Conservation (phyloP, 805 yeast species). For the Ogataea siamensis region DNA sequence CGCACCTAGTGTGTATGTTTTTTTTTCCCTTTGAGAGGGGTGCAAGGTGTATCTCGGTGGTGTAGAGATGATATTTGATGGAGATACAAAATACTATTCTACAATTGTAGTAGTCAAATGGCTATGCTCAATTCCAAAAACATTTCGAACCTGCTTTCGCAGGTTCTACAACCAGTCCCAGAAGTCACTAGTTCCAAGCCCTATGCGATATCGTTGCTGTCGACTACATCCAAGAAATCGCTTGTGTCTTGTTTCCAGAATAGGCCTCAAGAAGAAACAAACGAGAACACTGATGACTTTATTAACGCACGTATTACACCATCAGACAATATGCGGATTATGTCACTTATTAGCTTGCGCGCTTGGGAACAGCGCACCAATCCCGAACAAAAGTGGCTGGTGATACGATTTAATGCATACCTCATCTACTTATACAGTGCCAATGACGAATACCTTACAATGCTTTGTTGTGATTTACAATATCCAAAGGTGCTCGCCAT, state of each 20-base stretch:
- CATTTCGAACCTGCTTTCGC: slow-evolving; percentile 28
- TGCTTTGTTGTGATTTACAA: slow-evolving; percentile 28
- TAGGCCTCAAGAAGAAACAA: slow-evolving; percentile 1
- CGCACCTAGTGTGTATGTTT: slow-evolving; percentile 10
- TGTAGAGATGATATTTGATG: no score
- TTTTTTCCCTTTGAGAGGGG: slow-evolving; percentile 11
- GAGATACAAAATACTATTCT: no score
- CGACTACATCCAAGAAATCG: slow-evolving; percentile 29
- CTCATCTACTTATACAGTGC: slow-evolving; percentile 24
- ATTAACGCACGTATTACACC: slow-evolving; percentile 32
- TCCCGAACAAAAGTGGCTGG: slow-evolving; percentile 24
- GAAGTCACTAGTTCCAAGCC: slow-evolving; percentile 28
- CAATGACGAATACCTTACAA: slow-evolving; percentile 24
- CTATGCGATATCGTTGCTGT: slow-evolving; percentile 31
- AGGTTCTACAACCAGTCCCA: slow-evolving; percentile 28
- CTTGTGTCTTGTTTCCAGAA: slow-evolving; percentile 30
- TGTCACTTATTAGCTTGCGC: slow-evolving; percentile 29
- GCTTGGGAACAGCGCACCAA: slow-evolving; percentile 26
- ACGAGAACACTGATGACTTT: slow-evolving; percentile 23
- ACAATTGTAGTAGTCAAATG: not conserved
- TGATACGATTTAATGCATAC: slow-evolving; percentile 26
- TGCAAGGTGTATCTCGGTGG: slow-evolving; percentile 4
- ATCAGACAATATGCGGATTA: slow-evolving; percentile 31
- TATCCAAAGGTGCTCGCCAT: slow-evolving; percentile 34
- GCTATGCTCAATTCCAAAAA: slow-evolving; percentile 32